These are phyloP conservation scores for Calophaca sinica DNA, from an alignment of 306 rosid genomes.

Conservation along the genomic window DNA sequence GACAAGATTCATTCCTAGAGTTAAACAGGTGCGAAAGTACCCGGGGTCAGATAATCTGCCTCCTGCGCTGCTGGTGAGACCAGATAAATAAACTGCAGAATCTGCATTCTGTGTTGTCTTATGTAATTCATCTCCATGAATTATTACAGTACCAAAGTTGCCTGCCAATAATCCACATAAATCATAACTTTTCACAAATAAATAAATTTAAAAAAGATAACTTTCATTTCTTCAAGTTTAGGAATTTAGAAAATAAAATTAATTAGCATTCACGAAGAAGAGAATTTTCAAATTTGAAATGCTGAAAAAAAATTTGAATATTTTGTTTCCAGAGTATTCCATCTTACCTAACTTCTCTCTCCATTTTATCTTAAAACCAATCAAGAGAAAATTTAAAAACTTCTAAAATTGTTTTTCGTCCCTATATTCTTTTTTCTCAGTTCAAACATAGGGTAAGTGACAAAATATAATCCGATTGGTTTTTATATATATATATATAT, in stretches of 20 bases:
- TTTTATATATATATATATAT: too few species aligned
- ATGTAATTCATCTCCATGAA: slow-evolving; percentile 71
- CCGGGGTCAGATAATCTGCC: slow-evolving; percentile 52
- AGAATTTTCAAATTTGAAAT: slow-evolving; percentile 30
- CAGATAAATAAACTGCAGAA: slow-evolving; percentile 55
- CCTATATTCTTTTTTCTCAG: slow-evolving; percentile 3
- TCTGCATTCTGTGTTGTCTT: slow-evolving; percentile 48
- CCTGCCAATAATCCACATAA: slow-evolving; percentile 58
- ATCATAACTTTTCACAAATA: slow-evolving; percentile 15
- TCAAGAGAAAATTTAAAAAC: slow-evolving; percentile 9
- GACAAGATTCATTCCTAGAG: slow-evolving; percentile 1
- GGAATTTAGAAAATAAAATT: slow-evolving; percentile 26
- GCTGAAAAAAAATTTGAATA: slow-evolving; percentile 20
- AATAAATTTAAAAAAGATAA: slow-evolving; percentile 9
- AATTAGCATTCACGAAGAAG: neutral
- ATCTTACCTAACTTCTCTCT: neutral
- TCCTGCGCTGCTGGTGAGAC: slow-evolving; percentile 49
- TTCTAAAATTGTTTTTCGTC: neutral
- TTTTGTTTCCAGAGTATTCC: slow-evolving; percentile 21
- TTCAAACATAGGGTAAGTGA: neutral
- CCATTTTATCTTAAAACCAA: slow-evolving; percentile 35
- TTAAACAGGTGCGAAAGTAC: slow-evolving; percentile 54
- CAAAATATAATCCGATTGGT: too few species aligned
- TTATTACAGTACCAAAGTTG: slow-evolving; percentile 76
- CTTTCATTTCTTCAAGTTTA: slow-evolving; percentile 1